Evolutionary conservation across 2,329 filamentous ascomycete genomes (phyloP).

Genomic region (Zasmidium angulare): DNA sequence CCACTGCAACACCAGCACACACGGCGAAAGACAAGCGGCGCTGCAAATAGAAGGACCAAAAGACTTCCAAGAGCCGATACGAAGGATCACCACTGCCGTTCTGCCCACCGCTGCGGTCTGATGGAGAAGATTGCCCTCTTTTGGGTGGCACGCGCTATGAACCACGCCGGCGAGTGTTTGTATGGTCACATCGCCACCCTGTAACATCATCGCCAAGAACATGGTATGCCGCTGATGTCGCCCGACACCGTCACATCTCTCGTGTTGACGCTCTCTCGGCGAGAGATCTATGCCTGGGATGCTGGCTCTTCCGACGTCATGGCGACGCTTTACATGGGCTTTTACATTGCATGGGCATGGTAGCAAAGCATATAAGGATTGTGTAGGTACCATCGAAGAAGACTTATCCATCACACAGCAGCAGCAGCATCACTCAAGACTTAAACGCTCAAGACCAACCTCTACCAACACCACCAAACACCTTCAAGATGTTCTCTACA

Average conservation of each 20-base stretch:
- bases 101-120: background rate
- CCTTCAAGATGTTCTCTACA: constrained; percentile 29
- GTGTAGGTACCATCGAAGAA: background rate
- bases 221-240: background rate
- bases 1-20: background rate
- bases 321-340: background rate
- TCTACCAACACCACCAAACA: background rate
- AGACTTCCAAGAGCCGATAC: background rate
- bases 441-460: background rate
- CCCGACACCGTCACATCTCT: background rate
- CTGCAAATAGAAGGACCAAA: background rate
- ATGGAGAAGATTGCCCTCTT: background rate
- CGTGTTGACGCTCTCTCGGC: background rate
- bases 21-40: background rate
- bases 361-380: background rate
- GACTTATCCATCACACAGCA: background rate
- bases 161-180: background rate
- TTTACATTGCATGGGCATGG: background rate
- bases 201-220: background rate
- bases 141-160: background rate
- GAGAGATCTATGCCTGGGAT: background rate
- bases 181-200: background rate
- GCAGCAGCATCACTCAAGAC: background rate
- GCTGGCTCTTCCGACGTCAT: background rate
- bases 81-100: background rate